Evolutionary conservation across 805 yeast genomes (phyloP).

Genomic region (Candida peoriensis): DNA sequence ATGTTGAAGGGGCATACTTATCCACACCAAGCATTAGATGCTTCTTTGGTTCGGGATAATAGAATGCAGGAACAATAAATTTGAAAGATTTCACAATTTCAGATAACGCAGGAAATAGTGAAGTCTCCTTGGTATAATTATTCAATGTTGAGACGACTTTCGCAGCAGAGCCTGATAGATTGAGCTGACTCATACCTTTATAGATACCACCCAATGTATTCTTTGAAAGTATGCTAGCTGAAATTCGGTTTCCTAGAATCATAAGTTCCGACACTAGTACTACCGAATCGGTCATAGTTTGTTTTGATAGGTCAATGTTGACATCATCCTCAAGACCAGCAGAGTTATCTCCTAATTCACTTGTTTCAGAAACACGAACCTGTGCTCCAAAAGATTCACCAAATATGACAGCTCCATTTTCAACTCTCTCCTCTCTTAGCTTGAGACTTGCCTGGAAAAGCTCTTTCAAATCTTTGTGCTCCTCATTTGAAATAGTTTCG

Average conservation of each 20-base stretch:
- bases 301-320: constrained; percentile 21
- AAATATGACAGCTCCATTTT: constrained; percentile 35
- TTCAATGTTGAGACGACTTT: constrained; percentile 22
- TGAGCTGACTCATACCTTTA: constrained; percentile 21
- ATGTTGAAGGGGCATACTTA: constrained; percentile 70
- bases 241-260: constrained; percentile 70
- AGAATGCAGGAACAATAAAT: constrained; percentile 48
- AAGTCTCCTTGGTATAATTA: constrained; percentile 12
- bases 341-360: background rate
- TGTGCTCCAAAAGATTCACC: constrained; percentile 29
- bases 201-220: constrained; percentile 50
- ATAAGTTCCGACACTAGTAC: constrained; percentile 75
- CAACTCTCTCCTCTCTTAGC: constrained; percentile 28
- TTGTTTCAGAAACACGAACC: constrained; percentile 11
- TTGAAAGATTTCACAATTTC: constrained; percentile 40
- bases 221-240: constrained; percentile 41
- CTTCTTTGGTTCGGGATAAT: constrained; percentile 36
- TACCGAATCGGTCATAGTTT: constrained; percentile 42
- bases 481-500: constrained; percentile 1
- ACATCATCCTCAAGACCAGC: constrained; percentile 8
- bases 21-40: constrained; percentile 65
- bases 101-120: constrained; percentile 26
- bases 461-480: constrained; percentile 30
- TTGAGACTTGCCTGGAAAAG: constrained; percentile 29
- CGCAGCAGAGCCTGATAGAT: constrained; percentile 23